Evolutionary conservation across 2,329 filamentous ascomycete genomes (phyloP), one percentile per base, ranked within the genome.

Genomic region (Penicillium sp.): DNA sequence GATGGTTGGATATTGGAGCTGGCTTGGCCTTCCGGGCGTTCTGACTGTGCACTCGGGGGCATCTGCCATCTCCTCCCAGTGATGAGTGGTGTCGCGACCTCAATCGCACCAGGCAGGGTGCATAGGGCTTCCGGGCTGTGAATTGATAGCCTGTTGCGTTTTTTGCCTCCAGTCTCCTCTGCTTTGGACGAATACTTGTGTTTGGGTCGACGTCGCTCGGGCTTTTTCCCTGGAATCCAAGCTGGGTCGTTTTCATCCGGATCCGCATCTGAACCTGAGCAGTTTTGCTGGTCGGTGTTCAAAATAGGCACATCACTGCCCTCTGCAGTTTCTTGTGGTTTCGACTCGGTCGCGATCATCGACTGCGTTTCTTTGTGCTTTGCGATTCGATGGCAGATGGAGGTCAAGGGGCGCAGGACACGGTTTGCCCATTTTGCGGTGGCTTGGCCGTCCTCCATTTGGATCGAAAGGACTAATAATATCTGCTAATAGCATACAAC

Each of bases 341-440:
- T 67, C 9, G 66, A 56, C 50, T 65, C 63, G 41, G 59, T 52
- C 10, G 66, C 60, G 43, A 72, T 63, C 8, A 70, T 68, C 8
- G 67, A 66, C 23, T 68, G 59, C 11, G 65, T 70, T 48, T 75
- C 72, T 56, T 75, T 67, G 54, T 77, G 71, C 58, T 76, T 77
- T 56, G 74, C 73, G 33, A 79, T 64, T 50, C 74, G 72, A 50
- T 72, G 68, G 55, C 76, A 70, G 48, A 76, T 67, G 19, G 74
- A 75, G 19, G 69, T 70, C 53, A 79, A 65, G 33, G 76, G 76
- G 57, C 76, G 74, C 53, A 79, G 62, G 56, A 77, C 71, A 62
- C 75, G 74, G 57, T 76, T 76, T 53, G 73, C 75, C 75, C 75
- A 77, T 72, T 69, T 74, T 49, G 75, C 72, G 8, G 74, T 77